Conservation (phyloP, 2,329 filamentous ascomycete species). For the Cryphonectria parasitica region DNA sequence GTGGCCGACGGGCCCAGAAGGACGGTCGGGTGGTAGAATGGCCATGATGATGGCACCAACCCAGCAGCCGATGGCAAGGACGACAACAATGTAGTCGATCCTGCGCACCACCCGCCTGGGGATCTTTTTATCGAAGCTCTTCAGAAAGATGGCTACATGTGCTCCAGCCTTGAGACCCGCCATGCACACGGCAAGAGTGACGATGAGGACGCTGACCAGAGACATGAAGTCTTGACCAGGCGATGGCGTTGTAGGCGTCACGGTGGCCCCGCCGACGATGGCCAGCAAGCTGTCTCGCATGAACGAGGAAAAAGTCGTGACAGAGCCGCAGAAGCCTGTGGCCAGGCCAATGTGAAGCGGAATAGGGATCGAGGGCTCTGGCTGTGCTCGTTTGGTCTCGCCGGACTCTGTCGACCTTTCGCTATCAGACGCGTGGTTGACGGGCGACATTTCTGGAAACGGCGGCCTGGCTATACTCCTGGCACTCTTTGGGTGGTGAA, state of each 20-base stretch:
- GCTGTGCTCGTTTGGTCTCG: background rate
- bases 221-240: slow-evolving; percentile 68
- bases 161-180: slow-evolving; percentile 62
- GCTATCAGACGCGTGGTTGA: background rate
- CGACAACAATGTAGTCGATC: background rate
- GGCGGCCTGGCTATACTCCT: slow-evolving; percentile 1
- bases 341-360: slow-evolving; percentile 72
- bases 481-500: slow-evolving; percentile 12
- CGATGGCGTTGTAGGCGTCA: slow-evolving; percentile 41
- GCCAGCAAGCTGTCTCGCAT: slow-evolving; percentile 68
- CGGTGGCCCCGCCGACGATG: slow-evolving; percentile 61
- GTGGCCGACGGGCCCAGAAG: background rate
- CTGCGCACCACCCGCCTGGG: background rate
- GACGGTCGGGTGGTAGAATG: slow-evolving; percentile 59
- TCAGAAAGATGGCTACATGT: slow-evolving; percentile 59
- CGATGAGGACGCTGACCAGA: slow-evolving; percentile 60
- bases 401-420: background rate
- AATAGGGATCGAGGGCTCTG: slow-evolving; percentile 46
- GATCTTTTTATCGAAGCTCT: slow-evolving; percentile 47
- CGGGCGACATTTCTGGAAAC: background rate
- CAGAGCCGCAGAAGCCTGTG: slow-evolving; percentile 72
- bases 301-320: slow-evolving; percentile 73
- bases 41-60: slow-evolving; percentile 62
- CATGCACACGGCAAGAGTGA: slow-evolving; percentile 60
- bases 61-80: slow-evolving; percentile 54